Conservation (phyloP, 495 filamentous ascomycete species). For the Parathielavia hyrcaniae region DNA sequence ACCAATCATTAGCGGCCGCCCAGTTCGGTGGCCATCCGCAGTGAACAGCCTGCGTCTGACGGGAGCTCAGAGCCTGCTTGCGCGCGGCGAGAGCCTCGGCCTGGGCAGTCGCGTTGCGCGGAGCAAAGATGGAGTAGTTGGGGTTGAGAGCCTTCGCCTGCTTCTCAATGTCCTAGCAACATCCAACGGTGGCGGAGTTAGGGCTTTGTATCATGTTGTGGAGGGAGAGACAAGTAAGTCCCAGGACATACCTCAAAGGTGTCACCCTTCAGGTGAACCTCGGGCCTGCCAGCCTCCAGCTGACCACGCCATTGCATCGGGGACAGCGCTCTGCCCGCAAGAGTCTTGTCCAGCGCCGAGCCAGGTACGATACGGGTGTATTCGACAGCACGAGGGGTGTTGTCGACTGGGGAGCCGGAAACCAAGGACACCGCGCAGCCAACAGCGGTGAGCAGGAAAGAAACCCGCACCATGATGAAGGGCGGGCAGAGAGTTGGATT, state of each 20-base stretch:
- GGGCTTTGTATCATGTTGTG: too few relatives aligned
- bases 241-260: not conserved
- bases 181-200: too few relatives aligned
- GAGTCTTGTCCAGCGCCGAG: not conserved
- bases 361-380: too few relatives aligned
- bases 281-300: not conserved
- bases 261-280: not conserved
- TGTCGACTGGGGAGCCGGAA: too few relatives aligned
- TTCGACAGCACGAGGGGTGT: not conserved
- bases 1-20: not conserved
- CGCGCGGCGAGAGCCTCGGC: not conserved
- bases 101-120: too few relatives aligned
- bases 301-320: not conserved
- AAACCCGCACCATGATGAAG: not conserved
- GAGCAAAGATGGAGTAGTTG: not conserved
- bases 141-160: conserved; percentile 3
- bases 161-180: not conserved
- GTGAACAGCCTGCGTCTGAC: not conserved
- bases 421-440: not conserved
- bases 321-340: not conserved
- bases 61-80: not conserved
- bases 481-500: too few relatives aligned
- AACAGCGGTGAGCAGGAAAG: not conserved
- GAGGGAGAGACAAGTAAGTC: not conserved
- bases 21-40: not conserved